phyloP scores from a whole-genome alignment of 345 rosid genomes.

The Sisymbrium altissimum region DNA sequence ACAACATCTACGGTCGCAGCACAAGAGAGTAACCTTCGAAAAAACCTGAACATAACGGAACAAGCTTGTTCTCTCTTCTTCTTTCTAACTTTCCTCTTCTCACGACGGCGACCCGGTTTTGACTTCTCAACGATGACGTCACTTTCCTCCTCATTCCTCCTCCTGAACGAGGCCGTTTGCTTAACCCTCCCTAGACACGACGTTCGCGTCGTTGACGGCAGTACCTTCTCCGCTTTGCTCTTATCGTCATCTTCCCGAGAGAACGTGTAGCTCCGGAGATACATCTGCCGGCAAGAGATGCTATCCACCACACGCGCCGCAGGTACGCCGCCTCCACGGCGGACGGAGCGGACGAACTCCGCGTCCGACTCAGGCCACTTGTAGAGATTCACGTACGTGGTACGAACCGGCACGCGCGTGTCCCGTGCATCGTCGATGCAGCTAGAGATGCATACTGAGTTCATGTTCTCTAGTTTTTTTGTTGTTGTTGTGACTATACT shows the following conservation, averaged over 20 bases:
- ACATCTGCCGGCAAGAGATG: conserved; percentile 80
- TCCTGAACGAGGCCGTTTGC: conserved; percentile 27
- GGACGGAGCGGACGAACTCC: conserved; percentile 53
- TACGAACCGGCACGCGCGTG: conserved; percentile 57
- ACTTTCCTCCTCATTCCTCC: conserved; percentile 23
- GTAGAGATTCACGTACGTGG: conserved; percentile 62
- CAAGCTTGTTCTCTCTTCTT: conserved; percentile 51
- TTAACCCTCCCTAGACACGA: conserved; percentile 44
- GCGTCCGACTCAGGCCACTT: conserved; percentile 83
- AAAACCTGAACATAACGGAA: conserved; percentile 42
- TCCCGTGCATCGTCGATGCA: conserved; percentile 71
- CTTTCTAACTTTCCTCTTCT: conserved; percentile 47
- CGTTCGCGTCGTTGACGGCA: neutral
- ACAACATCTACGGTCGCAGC: conserved; percentile 47
- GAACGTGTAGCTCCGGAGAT: conserved; percentile 80
- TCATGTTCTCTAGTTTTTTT: conserved; percentile 37
- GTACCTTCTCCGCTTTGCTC: neutral
- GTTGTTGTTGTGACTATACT: neutral
- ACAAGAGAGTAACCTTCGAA: conserved; percentile 43
- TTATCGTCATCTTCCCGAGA: conserved; percentile 45
- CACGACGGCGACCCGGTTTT: conserved; percentile 37
- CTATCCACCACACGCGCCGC: conserved; percentile 62
- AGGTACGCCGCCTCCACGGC: conserved; percentile 26
- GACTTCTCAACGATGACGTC: conserved; percentile 22
- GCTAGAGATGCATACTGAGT: conserved; percentile 69